A percentile compares a stretch with the other conserved stretches of the same genome.
phyloP scores from a whole-genome alignment of 495 filamentous ascomycete genomes.

The Trichoderma erinaceum region DNA sequence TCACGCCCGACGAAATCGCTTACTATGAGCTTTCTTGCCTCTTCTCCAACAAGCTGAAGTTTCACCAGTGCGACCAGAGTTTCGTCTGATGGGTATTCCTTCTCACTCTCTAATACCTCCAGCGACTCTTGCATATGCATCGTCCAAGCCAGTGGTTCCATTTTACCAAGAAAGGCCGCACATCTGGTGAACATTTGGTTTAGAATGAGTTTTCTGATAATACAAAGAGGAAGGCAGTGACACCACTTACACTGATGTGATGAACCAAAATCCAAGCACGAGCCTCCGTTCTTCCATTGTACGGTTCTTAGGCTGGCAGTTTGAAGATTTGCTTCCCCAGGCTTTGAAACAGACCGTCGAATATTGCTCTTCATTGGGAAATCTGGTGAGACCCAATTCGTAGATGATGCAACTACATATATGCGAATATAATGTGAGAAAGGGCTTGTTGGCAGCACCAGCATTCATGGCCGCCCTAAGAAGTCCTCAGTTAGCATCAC shows the following conservation, averaged over 20 bases:
- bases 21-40: slow-evolving; percentile 20
- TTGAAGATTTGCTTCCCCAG: background rate
- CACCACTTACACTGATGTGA: slow-evolving; percentile 40
- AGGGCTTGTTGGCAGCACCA: slow-evolving; percentile 22
- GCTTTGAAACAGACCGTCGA: slow-evolving; percentile 20
- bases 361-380: slow-evolving; percentile 26
- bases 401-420: slow-evolving; percentile 42
- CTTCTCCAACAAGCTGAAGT: slow-evolving; percentile 20
- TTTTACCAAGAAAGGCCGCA: slow-evolving; percentile 38
- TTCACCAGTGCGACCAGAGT: slow-evolving; percentile 26
- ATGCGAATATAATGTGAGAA: slow-evolving; percentile 37
- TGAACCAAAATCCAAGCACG: slow-evolving; percentile 42
- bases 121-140: slow-evolving; percentile 47
- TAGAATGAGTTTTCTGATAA: no score
- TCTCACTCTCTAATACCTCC: slow-evolving; percentile 32
- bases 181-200: slow-evolving; percentile 23
- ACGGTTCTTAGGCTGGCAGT: slow-evolving; percentile 20
- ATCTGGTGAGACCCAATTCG: slow-evolving; percentile 48
- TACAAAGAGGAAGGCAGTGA: background rate
- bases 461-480: slow-evolving; percentile 14
- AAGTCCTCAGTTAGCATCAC: slow-evolving; percentile 20
- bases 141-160: slow-evolving; percentile 46
- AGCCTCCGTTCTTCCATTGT: slow-evolving; percentile 49
- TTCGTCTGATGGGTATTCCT: slow-evolving; percentile 40
- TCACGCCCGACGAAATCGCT: slow-evolving; percentile 14